Base-by-base conservation (phyloP, 257 asterid species). In the Solanum tarijense region DNA sequence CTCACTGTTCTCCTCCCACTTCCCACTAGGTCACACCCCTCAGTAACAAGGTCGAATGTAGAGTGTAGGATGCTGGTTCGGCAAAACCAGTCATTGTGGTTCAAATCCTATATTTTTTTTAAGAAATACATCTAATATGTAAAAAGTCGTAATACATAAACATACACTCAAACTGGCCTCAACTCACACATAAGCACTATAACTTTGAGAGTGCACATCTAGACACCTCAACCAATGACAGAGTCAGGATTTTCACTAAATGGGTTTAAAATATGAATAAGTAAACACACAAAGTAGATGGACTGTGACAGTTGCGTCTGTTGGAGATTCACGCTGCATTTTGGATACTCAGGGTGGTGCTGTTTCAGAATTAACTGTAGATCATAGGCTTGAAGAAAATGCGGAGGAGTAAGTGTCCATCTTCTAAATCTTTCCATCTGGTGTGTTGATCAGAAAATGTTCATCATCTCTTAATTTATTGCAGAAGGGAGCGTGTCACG, bases 241-340 rank as follows among this genome's bases (percentile, higher is more conserved):
- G 5, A 58, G 27, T 0, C 1, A 58, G 0, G 25, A 58, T 3
- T 58, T 58, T 58, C 27, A 58, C 2, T 58, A 21, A 58, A 55
- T 20, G 25, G 27, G 27, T 58, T 20, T 5, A 21, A 58, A 58
- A 58, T 0, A 58, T 58, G 66, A 58, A 21, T 58, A 58, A 58
- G 25, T 21, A 58, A 58, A 58, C 2, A 21, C 27, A 21, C 5
- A 0, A n/a, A n/a, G n/a, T n/a, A 98, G 98, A 52, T 94, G 96
- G 98, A 95, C 98, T 3, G 98, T 96, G 86, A 94, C 98, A 18
- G 98, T 95, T 62, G 99, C 99, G 1, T 95, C 94, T 6, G 99
- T 96, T 48, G 99, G 98, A 60, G 99, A 96, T 89, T 95, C 99
- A 3, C 98, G 98, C 65, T 96, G 99, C 89, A 89, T 96, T 73